These are phyloP conservation scores for Fomitopsis betulina DNA, from an alignment of 1,284 basidiomycete genomes.

Conservation along the genomic window DNA sequence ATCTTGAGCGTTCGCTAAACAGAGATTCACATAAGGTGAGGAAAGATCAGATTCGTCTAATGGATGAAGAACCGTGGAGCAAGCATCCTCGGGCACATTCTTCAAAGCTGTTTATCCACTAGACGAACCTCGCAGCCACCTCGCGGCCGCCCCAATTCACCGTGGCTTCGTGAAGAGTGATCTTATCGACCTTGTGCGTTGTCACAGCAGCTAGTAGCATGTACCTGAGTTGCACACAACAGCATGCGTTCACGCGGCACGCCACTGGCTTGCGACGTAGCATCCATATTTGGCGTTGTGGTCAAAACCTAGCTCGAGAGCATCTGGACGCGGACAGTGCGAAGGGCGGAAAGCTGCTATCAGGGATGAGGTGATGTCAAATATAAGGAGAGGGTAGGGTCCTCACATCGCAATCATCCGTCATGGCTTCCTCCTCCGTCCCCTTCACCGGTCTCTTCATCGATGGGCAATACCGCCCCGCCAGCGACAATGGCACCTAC, in stretches of 20 bases:
- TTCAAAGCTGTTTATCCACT: too few species aligned
- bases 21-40: too few species aligned
- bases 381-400: background rate
- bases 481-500: conserved; percentile 37
- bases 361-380: background rate
- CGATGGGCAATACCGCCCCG: conserved; percentile 27
- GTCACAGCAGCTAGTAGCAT: too few species aligned
- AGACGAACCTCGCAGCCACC: background rate
- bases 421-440: conserved; percentile 4
- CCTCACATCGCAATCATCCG: background rate
- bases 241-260: background rate
- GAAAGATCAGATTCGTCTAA: background rate
- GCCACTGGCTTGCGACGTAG: background rate
- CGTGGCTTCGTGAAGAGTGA: background rate
- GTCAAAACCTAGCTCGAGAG: background rate
- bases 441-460: conserved; percentile 27
- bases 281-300: background rate
- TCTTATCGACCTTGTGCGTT: background rate
- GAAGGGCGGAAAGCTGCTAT: background rate
- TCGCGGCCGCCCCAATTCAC: background rate
- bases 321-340: background rate
- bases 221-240: too few species aligned
- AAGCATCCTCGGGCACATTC: background rate
- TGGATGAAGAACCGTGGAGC: background rate
- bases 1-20: background rate